These are phyloP conservation scores for Thuidium tamariscinum DNA, from an alignment of 225 moss, liverwort and hornwort species.

Conservation along the genomic window DNA sequence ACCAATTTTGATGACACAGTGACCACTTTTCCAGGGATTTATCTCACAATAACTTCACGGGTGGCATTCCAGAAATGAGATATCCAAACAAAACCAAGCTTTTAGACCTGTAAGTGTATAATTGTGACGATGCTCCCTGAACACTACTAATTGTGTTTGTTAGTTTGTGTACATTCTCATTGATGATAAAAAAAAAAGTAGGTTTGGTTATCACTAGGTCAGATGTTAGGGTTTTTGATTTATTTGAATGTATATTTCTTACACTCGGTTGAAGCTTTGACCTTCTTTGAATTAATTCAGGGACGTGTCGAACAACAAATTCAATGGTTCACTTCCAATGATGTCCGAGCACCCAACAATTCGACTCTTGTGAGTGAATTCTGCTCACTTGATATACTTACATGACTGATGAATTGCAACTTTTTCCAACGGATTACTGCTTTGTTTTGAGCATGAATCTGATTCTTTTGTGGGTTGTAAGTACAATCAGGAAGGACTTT, in stretches of 20 bases:
- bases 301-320: constrained; percentile 16
- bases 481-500: not conserved
- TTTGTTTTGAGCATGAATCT: not conserved
- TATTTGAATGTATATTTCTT: not conserved
- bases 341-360: constrained; percentile 14
- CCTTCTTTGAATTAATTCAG: not conserved
- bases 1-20: not conserved
- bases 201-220: not conserved
- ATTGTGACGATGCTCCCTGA: not conserved
- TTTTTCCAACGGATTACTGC: not conserved
- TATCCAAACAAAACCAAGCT: constrained; percentile 4
- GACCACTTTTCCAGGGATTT: constrained; percentile 19
- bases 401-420: not conserved
- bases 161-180: not conserved
- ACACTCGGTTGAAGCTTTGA: not conserved
- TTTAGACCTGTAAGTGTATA: constrained; percentile 4
- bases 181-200: not conserved
- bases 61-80: constrained; percentile 7
- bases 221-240: not conserved
- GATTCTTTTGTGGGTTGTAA: not conserved
- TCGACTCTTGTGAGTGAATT: constrained; percentile 14
- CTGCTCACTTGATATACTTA: not conserved
- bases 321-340: constrained; percentile 8
- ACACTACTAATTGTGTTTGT: not conserved
- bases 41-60: constrained; percentile 15